These are phyloP conservation scores for Phoma sp. DNA, from an alignment of 2,329 filamentous ascomycete genomes.

Conservation along the genomic window DNA sequence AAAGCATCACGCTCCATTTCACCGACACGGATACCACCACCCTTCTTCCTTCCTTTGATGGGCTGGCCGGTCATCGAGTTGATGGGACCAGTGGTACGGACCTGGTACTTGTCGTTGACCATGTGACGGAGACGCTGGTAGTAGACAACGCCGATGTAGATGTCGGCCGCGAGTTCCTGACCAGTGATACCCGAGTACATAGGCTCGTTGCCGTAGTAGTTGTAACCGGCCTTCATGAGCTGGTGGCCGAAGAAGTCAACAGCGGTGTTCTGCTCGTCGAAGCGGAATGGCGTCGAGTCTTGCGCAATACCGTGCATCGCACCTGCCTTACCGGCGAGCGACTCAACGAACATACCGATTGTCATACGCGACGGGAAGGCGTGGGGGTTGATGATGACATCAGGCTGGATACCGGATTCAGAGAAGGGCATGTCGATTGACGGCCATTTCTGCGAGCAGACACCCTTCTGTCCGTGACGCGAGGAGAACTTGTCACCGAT, in stretches of 20 bases:
- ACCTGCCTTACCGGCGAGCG: conserved; percentile 91
- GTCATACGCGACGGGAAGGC: conserved; percentile 99
- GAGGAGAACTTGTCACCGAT: conserved; percentile 99
- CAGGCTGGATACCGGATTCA: conserved; percentile 93
- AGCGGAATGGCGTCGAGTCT: conserved; percentile 93
- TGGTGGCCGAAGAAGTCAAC: conserved; percentile 96
- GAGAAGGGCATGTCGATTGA: conserved; percentile 94
- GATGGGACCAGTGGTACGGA: conserved; percentile 91
- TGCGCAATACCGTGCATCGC: conserved; percentile 94
- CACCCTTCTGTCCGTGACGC: conserved; percentile 97
- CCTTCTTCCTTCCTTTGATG: conserved; percentile 94
- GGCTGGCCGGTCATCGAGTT: conserved; percentile 91
- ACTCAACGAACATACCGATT: conserved; percentile 99
- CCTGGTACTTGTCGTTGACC: conserved; percentile 99
- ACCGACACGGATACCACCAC: conserved; percentile 97
- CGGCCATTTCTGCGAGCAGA: conserved; percentile 95
- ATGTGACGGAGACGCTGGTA: conserved; percentile 98
- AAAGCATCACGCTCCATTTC: conserved; percentile 99
- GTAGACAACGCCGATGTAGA: conserved; percentile 96
- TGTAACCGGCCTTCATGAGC: conserved; percentile 92
- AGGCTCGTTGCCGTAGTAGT: conserved; percentile 97
- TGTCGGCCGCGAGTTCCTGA: conserved; percentile 90
- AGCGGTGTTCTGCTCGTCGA: conserved; percentile 89
- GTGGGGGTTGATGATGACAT: conserved; percentile 99
- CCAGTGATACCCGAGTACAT: conserved; percentile 99